These are phyloP conservation scores for Voacanga thouarsii DNA, from an alignment of 257 asterid species.

Conservation along the genomic window DNA sequence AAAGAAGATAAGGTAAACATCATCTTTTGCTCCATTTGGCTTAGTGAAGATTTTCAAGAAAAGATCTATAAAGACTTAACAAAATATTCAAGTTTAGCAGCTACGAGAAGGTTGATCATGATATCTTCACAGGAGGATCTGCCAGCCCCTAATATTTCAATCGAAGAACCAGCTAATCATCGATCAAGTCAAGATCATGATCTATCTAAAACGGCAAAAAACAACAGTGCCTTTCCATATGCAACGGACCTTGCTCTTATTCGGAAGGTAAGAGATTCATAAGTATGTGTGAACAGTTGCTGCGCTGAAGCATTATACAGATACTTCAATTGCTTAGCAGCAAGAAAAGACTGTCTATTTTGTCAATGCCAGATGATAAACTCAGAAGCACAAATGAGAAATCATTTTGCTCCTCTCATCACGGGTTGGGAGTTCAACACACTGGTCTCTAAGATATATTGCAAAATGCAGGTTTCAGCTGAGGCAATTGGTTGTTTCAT, in stretches of 20 bases:
- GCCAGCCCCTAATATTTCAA: slow-evolving; percentile 10
- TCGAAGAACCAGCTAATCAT: slow-evolving; percentile 5
- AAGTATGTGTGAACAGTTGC: background rate
- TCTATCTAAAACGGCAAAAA: background rate
- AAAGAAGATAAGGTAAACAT: background rate
- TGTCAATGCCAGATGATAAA: background rate
- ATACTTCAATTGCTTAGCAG: background rate
- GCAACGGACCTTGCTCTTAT: background rate
- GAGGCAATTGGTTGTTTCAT: slow-evolving; percentile 75
- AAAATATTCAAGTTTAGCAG: background rate
- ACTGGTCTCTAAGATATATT: background rate
- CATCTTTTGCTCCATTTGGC: background rate
- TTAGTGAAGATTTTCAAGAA: background rate
- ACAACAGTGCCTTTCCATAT: slow-evolving; percentile 1
- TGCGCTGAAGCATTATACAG: background rate
- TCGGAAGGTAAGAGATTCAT: slow-evolving; percentile 5
- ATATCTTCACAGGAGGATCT: slow-evolving; percentile 12
- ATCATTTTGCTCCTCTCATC: too few species aligned
- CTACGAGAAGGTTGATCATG: slow-evolving; percentile 3
- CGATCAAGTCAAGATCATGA: slow-evolving; percentile 14
- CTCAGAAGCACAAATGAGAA: background rate
- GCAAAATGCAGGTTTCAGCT: slow-evolving; percentile 54
- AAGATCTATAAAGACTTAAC: background rate
- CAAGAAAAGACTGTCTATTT: background rate
- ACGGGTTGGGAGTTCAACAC: too few species aligned